Evolutionary conservation across 371 early-diverging fungal species (phyloP).

Genomic region (Quaeritorhiza haematococci): DNA sequence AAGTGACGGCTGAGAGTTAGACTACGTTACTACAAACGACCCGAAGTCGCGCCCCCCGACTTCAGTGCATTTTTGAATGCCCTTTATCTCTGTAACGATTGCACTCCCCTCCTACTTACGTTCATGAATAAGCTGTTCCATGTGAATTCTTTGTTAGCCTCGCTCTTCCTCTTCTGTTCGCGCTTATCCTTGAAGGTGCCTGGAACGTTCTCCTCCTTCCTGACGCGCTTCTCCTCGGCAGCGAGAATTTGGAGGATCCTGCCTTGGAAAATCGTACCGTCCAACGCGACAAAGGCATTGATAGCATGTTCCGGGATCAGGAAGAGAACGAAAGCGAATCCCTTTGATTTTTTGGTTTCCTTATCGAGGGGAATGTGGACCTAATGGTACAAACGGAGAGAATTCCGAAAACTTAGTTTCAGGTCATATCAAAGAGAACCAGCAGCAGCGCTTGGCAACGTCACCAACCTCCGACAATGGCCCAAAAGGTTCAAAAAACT

Average conservation of each 20-base stretch:
- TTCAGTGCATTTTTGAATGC: no score
- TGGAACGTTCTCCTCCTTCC: conserved; percentile 37
- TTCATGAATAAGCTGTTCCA: conserved; percentile 97
- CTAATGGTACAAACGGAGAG: conserved; percentile 14
- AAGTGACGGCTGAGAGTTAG: not conserved
- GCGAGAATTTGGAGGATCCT: conserved; percentile 82
- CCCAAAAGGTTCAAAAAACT: conserved; percentile 76
- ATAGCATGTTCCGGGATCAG: conserved; percentile 90
- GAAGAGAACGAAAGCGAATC: conserved; percentile 85
- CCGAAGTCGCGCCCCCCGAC: no score
- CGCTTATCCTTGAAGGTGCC: conserved; percentile 69
- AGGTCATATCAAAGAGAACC: not conserved
- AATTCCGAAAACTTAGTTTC: no score
- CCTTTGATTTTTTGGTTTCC: conserved; percentile 88
- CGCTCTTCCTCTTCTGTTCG: conserved; percentile 70
- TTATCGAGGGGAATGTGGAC: conserved; percentile 88
- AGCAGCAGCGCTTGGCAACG: not conserved
- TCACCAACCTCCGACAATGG: conserved; percentile 73
- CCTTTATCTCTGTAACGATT: no score
- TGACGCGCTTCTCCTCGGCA: conserved; percentile 76
- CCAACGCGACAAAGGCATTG: conserved; percentile 72
- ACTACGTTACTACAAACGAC: not conserved
- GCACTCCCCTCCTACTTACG: conserved; percentile 51
- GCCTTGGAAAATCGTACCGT: conserved; percentile 85
- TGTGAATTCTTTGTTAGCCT: conserved; percentile 77